Percentiles rank a stretch among this genome's conserved stretches.
These are phyloP conservation scores for Talaromyces wortmannii DNA, from an alignment of 495 filamentous ascomycete genomes.

Conservation along the genomic window DNA sequence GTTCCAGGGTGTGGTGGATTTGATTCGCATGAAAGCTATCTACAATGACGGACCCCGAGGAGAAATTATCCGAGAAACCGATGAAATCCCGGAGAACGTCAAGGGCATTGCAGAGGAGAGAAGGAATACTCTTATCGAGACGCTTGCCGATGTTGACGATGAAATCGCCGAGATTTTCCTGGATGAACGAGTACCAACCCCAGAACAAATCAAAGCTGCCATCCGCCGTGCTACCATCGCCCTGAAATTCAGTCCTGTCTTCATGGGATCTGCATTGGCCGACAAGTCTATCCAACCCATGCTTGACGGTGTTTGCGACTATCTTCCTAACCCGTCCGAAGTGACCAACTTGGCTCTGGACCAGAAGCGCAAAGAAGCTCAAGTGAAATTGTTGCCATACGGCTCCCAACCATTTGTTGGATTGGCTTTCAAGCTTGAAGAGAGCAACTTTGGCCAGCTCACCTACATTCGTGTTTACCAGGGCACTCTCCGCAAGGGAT, in stretches of 20 bases:
- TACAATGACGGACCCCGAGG: conserved; percentile 84
- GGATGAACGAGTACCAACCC: conserved; percentile 70
- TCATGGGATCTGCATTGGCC: conserved; percentile 93
- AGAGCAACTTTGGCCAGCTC: conserved; percentile 96
- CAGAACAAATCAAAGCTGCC: conserved; percentile 78
- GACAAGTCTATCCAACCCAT: conserved; percentile 96
- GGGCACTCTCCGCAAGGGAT: conserved; percentile 79
- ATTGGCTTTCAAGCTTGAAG: conserved; percentile 97
- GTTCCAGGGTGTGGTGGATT: conserved; percentile 90
- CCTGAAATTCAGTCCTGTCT: conserved; percentile 88
- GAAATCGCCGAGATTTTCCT: conserved; percentile 97
- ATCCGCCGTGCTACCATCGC: conserved; percentile 83
- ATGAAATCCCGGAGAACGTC: conserved; percentile 74
- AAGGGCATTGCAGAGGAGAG: conserved; percentile 70
- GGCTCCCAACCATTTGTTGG: conserved; percentile 91
- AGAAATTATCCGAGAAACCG: conserved; percentile 60
- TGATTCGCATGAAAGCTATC: conserved; percentile 86
- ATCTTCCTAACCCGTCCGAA: conserved; percentile 87
- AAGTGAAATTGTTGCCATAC: conserved; percentile 84
- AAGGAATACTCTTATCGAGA: conserved; percentile 81
- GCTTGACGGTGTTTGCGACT: conserved; percentile 95
- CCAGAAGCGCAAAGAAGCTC: conserved; percentile 64
- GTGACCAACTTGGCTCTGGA: conserved; percentile 90
- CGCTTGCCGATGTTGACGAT: conserved; percentile 94
- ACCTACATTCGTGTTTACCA: conserved; percentile 99